Conservation (phyloP, 2,329 filamentous ascomycete genomes). For the Aureobasidium vineae region DNA sequence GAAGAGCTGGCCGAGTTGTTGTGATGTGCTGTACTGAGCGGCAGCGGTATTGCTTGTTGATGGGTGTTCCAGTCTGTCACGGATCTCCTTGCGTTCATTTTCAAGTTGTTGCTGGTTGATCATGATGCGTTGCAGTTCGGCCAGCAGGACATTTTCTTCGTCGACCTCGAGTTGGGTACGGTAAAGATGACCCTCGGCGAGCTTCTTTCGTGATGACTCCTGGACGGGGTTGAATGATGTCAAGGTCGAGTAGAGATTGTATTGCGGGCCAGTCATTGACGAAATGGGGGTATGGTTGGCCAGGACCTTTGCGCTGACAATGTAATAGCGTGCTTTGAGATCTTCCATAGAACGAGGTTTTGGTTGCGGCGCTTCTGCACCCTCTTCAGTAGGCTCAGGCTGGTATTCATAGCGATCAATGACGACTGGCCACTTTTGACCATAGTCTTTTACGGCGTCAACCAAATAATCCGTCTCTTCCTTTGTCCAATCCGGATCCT, state of each 20-base stretch:
- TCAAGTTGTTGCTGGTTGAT: constrained; percentile 82
- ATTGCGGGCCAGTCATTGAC: constrained; percentile 85
- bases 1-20: constrained; percentile 74
- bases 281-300: constrained; percentile 74
- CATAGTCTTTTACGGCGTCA: constrained; percentile 69
- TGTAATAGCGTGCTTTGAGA: constrained; percentile 87
- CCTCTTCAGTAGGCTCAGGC: constrained; percentile 34
- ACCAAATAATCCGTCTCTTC: constrained; percentile 94
- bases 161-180: constrained; percentile 83
- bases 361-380: constrained; percentile 29
- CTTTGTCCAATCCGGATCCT: constrained; percentile 77
- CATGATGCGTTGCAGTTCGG: constrained; percentile 90
- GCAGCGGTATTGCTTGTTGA: constrained; percentile 65
- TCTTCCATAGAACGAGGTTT: constrained; percentile 76
- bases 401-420: constrained; percentile 87
- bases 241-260: constrained; percentile 78
- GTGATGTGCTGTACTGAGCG: constrained; percentile 69
- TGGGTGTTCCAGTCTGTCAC: constrained; percentile 81
- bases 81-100: constrained; percentile 82
- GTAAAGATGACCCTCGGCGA: constrained; percentile 75
- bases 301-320: constrained; percentile 79
- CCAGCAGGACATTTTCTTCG: constrained; percentile 84
- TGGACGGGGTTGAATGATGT: constrained; percentile 78
- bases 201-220: constrained; percentile 78
- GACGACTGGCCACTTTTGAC: constrained; percentile 86